A percentile compares a stretch with the other conserved stretches of the same genome.
Conservation (phyloP, 148 eudicot species). For the Beta vulgaris region DNA sequence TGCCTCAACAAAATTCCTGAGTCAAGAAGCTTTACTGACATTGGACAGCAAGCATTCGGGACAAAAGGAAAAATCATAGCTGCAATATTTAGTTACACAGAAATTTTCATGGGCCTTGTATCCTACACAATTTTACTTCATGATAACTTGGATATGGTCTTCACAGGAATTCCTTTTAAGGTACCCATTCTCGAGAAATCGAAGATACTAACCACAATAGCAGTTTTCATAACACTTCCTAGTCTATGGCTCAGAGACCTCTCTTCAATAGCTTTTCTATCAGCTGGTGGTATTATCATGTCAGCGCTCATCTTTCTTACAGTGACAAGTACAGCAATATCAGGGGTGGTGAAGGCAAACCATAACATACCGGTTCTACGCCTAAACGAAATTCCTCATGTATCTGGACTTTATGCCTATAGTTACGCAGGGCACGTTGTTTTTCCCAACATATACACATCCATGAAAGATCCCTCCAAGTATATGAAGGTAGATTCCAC, state of each 20-base stretch:
- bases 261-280: constrained; percentile 64
- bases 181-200: constrained; percentile 32
- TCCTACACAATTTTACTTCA: constrained; percentile 87
- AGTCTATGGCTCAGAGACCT: constrained; percentile 74
- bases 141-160: constrained; percentile 57
- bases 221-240: constrained; percentile 67
- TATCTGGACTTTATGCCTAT: constrained; percentile 67
- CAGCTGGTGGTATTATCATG: constrained; percentile 61
- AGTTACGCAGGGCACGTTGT: constrained; percentile 77
- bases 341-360: constrained; percentile 41
- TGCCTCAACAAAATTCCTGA: constrained; percentile 53
- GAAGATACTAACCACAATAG: constrained; percentile 56
- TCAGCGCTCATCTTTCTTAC: constrained; percentile 48
- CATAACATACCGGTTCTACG: constrained; percentile 45
- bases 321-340: constrained; percentile 51
- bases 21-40: constrained; percentile 59
- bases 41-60: constrained; percentile 66
- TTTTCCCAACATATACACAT: constrained; percentile 60
- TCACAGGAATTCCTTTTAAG: constrained; percentile 32
- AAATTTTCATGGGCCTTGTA: constrained; percentile 75
- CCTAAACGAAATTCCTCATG: constrained; percentile 53
- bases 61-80: constrained; percentile 49
- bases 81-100: constrained; percentile 52
- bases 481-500: constrained; percentile 50
- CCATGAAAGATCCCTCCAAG: constrained; percentile 69